Conservation (phyloP, 257 asterid genomes). For the Galeopsis tetrahit region DNA sequence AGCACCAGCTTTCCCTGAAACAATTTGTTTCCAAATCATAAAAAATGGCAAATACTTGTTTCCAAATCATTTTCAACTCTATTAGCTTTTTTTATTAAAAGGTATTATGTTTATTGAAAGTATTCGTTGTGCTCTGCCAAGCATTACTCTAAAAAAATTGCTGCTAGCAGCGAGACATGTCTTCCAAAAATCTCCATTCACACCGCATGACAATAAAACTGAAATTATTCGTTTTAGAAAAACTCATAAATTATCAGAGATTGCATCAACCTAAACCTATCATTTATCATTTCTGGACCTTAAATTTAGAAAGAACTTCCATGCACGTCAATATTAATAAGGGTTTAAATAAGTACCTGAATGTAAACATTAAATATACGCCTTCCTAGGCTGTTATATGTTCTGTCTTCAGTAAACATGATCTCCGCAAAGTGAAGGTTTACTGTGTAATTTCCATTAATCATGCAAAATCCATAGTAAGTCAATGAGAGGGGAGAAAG, state of each 20-base stretch:
- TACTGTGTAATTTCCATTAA: conserved; percentile 63
- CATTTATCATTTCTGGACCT: conserved; percentile 1
- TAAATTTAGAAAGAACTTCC: background rate
- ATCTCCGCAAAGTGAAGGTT: conserved; percentile 79
- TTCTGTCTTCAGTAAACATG: conserved; percentile 52
- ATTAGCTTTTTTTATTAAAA: too few species aligned
- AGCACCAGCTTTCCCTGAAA: conserved; percentile 60
- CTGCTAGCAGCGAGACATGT: background rate
- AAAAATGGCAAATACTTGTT: background rate
- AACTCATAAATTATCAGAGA: background rate
- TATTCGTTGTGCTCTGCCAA: too few species aligned
- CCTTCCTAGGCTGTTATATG: conserved; percentile 66
- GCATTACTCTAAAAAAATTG: too few species aligned
- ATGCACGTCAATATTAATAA: background rate
- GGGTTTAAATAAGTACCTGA: conserved; percentile 48
- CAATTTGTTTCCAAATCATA: background rate
- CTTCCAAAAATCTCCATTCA: too few species aligned
- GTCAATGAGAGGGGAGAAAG: conserved; percentile 54
- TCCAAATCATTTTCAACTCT: too few species aligned
- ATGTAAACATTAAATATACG: conserved; percentile 72
- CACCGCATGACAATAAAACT: background rate
- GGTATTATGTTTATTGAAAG: too few species aligned
- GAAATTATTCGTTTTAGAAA: background rate
- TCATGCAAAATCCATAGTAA: conserved; percentile 64
- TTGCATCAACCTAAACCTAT: background rate